Conservation (phyloP, 2,329 filamentous ascomycete species). For the Neocucurbitaria cava region DNA sequence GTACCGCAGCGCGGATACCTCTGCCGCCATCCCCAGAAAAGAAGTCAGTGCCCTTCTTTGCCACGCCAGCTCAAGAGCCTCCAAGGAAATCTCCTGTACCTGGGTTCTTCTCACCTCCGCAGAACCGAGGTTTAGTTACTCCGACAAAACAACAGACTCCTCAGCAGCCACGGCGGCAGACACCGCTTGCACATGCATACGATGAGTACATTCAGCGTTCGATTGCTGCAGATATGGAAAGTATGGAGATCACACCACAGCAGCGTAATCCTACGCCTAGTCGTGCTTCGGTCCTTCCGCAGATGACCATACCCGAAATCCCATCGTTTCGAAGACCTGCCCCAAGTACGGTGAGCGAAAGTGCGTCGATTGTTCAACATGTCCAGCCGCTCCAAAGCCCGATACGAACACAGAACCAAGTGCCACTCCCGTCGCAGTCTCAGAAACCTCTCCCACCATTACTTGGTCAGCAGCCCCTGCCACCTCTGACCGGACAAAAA, state of each 20-base stretch:
- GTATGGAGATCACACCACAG: conserved; percentile 47
- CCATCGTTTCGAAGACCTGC: conserved; percentile 41
- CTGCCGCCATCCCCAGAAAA: conserved; percentile 57
- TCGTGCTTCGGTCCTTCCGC: conserved; percentile 39
- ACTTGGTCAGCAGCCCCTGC: conserved; percentile 32
- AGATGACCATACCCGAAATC: conserved; percentile 43
- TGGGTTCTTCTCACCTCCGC: conserved; percentile 40
- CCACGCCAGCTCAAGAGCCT: conserved; percentile 33
- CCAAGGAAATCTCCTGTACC: conserved; percentile 41
- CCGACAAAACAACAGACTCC: conserved; percentile 43
- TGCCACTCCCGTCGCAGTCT: conserved; percentile 12
- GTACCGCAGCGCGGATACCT: conserved; percentile 53
- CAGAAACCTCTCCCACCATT: conserved; percentile 31
- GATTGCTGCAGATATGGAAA: conserved; percentile 51
- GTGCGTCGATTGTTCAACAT: conserved; percentile 17
- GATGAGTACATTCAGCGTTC: conserved; percentile 59
- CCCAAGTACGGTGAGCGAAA: conserved; percentile 17
- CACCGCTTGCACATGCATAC: conserved; percentile 44
- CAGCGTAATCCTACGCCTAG: conserved; percentile 42
- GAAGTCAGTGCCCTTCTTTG: conserved; percentile 39
- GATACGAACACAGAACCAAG: conserved; percentile 19
- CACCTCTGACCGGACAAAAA: conserved; percentile 32
- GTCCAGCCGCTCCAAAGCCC: conserved; percentile 31
- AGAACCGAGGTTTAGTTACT: conserved; percentile 35
- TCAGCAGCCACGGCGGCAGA: conserved; percentile 41